phyloP scores from a whole-genome alignment of 2,329 filamentous ascomycete genomes.

The Harringtonia lauricola region DNA sequence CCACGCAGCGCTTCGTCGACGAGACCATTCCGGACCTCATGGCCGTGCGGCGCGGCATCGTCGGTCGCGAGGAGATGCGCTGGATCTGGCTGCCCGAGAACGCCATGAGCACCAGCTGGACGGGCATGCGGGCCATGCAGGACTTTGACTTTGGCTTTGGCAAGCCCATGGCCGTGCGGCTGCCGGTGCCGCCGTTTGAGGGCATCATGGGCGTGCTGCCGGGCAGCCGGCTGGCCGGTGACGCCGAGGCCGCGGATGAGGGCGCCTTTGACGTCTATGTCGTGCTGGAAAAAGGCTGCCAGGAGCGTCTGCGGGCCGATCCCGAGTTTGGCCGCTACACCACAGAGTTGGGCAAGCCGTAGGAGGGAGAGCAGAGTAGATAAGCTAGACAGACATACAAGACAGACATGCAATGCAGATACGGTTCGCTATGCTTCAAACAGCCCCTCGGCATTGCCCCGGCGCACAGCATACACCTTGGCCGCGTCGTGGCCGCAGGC shows the following conservation, averaged over 20 bases:
- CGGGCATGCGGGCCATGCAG: neutral
- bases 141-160: neutral
- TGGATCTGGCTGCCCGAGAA: neutral
- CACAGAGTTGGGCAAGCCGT: neutral
- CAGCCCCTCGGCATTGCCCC: neutral
- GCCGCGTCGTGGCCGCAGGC: neutral
- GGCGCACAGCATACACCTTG: neutral
- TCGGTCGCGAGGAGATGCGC: neutral
- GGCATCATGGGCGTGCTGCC: neutral
- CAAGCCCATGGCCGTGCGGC: neutral
- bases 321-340: neutral
- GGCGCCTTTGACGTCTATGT: neutral
- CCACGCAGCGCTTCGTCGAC: neutral
- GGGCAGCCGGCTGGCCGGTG: neutral
- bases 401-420: too few relatives aligned
- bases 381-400: too few relatives aligned
- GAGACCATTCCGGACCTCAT: neutral
- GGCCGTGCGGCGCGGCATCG: neutral
- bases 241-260: neutral
- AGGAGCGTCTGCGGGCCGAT: neutral
- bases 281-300: neutral
- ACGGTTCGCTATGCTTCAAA: too few relatives aligned
- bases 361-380: too few relatives aligned
- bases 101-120: neutral
- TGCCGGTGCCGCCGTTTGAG: neutral